Conservation (phyloP, 176 grass and related monocot species). For the Secale cereale region DNA sequence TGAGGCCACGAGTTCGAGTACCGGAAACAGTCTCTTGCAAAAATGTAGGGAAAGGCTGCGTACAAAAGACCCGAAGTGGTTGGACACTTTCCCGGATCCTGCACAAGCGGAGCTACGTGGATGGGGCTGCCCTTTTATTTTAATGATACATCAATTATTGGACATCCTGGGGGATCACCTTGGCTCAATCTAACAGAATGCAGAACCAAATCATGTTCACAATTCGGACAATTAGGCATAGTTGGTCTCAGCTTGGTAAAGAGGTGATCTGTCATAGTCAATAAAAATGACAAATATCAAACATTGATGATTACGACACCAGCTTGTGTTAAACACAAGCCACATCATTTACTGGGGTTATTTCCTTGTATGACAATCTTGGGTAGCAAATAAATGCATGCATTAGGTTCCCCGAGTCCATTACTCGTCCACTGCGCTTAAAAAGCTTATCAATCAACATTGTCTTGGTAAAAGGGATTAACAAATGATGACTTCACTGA, state of each 20-base stretch:
- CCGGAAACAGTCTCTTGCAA: no score
- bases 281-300: neutral
- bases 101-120: no score
- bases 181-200: neutral
- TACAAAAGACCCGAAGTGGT: no score
- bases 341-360: neutral
- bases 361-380: neutral
- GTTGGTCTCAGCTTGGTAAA: neutral
- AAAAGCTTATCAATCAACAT: neutral
- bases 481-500: neutral
- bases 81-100: no score
- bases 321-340: neutral
- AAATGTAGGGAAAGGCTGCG: no score
- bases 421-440: neutral
- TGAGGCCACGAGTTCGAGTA: no score
- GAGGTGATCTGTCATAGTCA: neutral
- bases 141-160: neutral
- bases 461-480: neutral
- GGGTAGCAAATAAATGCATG: neutral
- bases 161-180: neutral
- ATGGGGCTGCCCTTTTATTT: no score
- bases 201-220: neutral
- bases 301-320: neutral
- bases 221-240: neutral
- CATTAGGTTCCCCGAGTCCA: neutral